These are phyloP conservation scores for Solanum hybrid DNA, from an alignment of 305 asterid species.

Conservation along the genomic window DNA sequence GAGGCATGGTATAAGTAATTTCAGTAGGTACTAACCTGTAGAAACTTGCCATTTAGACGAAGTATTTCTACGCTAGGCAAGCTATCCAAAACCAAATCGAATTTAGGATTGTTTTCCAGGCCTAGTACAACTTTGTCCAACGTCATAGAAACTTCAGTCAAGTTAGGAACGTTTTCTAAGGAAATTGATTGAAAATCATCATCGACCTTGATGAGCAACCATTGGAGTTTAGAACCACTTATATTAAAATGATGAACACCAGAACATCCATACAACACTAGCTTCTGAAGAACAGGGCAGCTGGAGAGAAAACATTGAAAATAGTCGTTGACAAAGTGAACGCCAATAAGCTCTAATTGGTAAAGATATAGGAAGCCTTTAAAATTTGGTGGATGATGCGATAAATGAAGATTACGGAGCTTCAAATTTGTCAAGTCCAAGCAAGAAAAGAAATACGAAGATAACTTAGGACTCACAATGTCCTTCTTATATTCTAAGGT, in stretches of 20 bases:
- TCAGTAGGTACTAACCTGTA: background rate
- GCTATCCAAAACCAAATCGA: background rate
- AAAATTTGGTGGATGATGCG: background rate
- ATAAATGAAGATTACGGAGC: background rate
- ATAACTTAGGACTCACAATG: background rate
- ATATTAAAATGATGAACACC: background rate
- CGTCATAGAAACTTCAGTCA: background rate
- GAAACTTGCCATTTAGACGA: background rate
- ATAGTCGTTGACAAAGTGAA: background rate
- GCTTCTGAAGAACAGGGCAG: background rate
- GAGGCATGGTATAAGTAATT: background rate
- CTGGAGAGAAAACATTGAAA: background rate
- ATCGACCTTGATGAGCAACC: background rate
- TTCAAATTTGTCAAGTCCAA: background rate
- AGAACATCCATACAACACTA: background rate
- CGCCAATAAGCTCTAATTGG: background rate
- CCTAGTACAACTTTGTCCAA: background rate
- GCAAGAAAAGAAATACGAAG: background rate
- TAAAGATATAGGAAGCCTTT: background rate
- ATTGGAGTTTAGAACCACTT: background rate
- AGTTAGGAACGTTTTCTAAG: background rate
- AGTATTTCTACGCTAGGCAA: background rate
- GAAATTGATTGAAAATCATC: background rate
- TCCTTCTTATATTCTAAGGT: background rate
- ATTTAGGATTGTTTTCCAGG: background rate